These are phyloP conservation scores for Linum tenue DNA, from an alignment of 345 rosid species.

Conservation along the genomic window DNA sequence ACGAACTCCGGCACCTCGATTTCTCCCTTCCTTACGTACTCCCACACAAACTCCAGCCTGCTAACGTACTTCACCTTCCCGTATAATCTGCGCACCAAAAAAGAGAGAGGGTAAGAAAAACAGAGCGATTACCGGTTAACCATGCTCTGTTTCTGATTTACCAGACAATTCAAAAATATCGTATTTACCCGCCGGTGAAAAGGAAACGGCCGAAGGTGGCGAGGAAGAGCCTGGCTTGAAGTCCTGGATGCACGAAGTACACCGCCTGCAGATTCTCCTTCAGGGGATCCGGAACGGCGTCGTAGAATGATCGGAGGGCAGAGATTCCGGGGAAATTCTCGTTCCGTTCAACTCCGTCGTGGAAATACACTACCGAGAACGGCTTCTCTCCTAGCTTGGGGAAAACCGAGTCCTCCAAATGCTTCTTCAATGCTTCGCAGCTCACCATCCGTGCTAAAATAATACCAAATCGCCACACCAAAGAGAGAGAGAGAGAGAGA, in stretches of 20 bases:
- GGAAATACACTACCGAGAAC: conserved; percentile 48
- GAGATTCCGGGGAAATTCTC: conserved; percentile 53
- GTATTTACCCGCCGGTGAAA: conserved; percentile 54
- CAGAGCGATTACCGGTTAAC: no score
- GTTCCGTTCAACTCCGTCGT: conserved; percentile 35
- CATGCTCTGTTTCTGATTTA: background rate
- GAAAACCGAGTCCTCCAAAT: conserved; percentile 37
- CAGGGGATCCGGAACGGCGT: conserved; percentile 30
- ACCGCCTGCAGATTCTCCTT: conserved; percentile 32
- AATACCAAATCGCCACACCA: background rate
- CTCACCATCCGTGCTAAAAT: conserved; percentile 35
- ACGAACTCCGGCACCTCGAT: conserved; percentile 54
- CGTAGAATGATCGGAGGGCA: conserved; percentile 33
- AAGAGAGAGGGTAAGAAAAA: no score
- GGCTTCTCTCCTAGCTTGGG: conserved; percentile 27
- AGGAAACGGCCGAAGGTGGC: conserved; percentile 57
- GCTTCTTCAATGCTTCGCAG: conserved; percentile 32
- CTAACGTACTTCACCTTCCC: conserved; percentile 41
- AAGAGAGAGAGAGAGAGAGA: no score
- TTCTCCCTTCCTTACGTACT: conserved; percentile 47
- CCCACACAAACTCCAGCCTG: conserved; percentile 56
- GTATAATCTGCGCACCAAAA: conserved; percentile 31
- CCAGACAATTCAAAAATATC: no score
- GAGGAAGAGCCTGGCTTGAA: conserved; percentile 47
- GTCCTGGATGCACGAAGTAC: conserved; percentile 53